phyloP scores from a whole-genome alignment of 2,329 filamentous ascomycete species.

The Fusarium sp. region DNA sequence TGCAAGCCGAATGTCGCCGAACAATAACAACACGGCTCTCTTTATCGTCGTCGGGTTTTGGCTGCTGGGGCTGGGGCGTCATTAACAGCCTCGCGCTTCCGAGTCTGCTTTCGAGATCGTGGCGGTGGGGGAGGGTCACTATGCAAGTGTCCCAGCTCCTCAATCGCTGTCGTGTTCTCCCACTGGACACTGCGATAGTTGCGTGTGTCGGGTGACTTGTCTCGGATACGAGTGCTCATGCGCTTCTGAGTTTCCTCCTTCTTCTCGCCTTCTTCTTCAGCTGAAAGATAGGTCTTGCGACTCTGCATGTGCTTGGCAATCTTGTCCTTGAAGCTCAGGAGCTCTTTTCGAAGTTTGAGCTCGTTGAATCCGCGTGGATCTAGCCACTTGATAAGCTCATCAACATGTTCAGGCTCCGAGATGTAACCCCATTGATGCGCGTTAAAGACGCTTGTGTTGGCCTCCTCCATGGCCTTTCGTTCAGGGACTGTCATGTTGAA shows the following conservation, averaged over 20 bases:
- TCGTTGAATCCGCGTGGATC: conserved; percentile 89
- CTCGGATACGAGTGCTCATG: conserved; percentile 59
- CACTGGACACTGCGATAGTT: conserved; percentile 64
- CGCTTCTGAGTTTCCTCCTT: conserved; percentile 55
- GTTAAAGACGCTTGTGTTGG: conserved; percentile 78
- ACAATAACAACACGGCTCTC: background rate
- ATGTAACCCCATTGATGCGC: conserved; percentile 93
- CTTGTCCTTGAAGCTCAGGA: conserved; percentile 78
- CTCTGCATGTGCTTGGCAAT: conserved; percentile 85
- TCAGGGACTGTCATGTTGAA: conserved; percentile 87
- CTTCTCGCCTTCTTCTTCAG: conserved; percentile 52
- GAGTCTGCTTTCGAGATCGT: conserved; percentile 61
- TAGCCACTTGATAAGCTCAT: conserved; percentile 86
- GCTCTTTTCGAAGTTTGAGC: conserved; percentile 86
- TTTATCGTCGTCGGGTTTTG: conserved; percentile 48
- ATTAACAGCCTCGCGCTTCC: conserved; percentile 60
- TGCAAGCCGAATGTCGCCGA: background rate
- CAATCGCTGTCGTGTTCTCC: conserved; percentile 67
- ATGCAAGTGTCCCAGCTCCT: conserved; percentile 68
- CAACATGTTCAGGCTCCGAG: conserved; percentile 81
- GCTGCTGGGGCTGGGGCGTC: conserved; percentile 46
- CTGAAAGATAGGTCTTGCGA: conserved; percentile 74
- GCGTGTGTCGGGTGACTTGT: conserved; percentile 60
- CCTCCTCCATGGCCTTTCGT: conserved; percentile 88
- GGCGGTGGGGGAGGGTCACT: conserved; percentile 65